These are phyloP conservation scores for Aspergillus sp. DNA, from an alignment of 2,329 filamentous ascomycete genomes.

Conservation along the genomic window DNA sequence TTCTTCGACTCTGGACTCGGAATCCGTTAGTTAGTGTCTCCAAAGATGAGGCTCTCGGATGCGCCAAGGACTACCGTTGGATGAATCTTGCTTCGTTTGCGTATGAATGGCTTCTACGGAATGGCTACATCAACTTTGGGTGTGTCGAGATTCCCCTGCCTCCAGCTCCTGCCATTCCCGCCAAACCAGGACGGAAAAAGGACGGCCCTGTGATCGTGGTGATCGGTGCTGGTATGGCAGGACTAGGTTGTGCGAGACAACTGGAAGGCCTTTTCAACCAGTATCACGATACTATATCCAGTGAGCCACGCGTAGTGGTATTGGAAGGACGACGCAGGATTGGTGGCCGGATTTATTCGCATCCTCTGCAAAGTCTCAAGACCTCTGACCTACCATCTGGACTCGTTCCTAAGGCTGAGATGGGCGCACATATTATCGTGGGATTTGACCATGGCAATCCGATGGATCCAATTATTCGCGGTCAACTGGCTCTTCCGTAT, in stretches of 20 bases:
- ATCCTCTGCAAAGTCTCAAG: slow-evolving; percentile 56
- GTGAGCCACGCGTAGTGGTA: slow-evolving; percentile 64
- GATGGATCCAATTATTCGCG: slow-evolving; percentile 80
- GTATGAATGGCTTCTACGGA: slow-evolving; percentile 84
- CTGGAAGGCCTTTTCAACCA: slow-evolving; percentile 79
- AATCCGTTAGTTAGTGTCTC: slow-evolving; percentile 79
- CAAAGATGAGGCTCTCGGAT: slow-evolving; percentile 79
- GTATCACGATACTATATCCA: slow-evolving; percentile 59
- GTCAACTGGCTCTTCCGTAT: slow-evolving; percentile 80
- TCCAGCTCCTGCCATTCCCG: slow-evolving; percentile 28
- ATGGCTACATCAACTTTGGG: slow-evolving; percentile 94
- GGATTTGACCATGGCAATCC: slow-evolving; percentile 95
- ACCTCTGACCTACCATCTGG: slow-evolving; percentile 44
- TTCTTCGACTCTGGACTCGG: slow-evolving; percentile 79
- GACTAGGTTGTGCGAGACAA: slow-evolving; percentile 84
- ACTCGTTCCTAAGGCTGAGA: slow-evolving; percentile 75
- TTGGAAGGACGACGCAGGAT: slow-evolving; percentile 82
- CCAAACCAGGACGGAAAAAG: slow-evolving; percentile 38
- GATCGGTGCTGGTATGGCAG: slow-evolving; percentile 90
- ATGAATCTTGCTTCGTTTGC: slow-evolving; percentile 83
- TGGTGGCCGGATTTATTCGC: slow-evolving; percentile 90
- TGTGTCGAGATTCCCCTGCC: slow-evolving; percentile 65
- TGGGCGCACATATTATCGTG: slow-evolving; percentile 97
- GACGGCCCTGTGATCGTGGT: slow-evolving; percentile 70
- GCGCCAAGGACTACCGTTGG: slow-evolving; percentile 79